Percentiles rank a stretch among this genome's conserved stretches.
These are phyloP conservation scores for Nakazawaea ishiwadae DNA, from an alignment of 805 yeast species.

Conservation along the genomic window DNA sequence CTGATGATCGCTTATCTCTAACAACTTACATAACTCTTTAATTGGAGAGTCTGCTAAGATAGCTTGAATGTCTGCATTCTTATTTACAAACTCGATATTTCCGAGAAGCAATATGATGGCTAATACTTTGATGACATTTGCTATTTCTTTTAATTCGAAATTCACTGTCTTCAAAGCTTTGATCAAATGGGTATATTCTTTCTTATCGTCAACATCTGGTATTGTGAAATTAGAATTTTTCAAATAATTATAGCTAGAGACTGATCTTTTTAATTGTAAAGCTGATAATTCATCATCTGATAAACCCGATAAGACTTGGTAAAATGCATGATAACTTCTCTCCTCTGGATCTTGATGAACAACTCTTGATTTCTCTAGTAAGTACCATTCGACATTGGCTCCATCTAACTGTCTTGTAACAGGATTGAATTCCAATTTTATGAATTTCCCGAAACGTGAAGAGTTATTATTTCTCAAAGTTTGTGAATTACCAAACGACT, in stretches of 20 bases:
- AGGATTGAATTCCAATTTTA: constrained; percentile 70
- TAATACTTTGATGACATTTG: constrained; percentile 57
- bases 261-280: constrained; percentile 35
- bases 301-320: constrained; percentile 75
- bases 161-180: constrained; percentile 74
- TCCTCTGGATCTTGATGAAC: constrained; percentile 70
- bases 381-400: constrained; percentile 92
- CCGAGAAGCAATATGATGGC: constrained; percentile 84
- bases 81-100: constrained; percentile 66
- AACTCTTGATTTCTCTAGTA: constrained; percentile 90
- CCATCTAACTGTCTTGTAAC: constrained; percentile 65
- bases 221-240: constrained; percentile 47
- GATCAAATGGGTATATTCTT: constrained; percentile 58
- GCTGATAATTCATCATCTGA: constrained; percentile 41
- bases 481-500: constrained; percentile 95
- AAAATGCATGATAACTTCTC: constrained; percentile 91
- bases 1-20: constrained; percentile 55
- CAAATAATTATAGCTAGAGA: constrained; percentile 53
- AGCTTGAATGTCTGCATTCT: constrained; percentile 70
- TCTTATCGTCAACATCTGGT: constrained; percentile 72
- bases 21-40: constrained; percentile 47
- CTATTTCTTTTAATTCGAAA: constrained; percentile 48
- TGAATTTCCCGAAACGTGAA: constrained; percentile 94
- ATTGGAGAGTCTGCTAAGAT: constrained; percentile 48
- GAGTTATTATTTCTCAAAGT: constrained; percentile 92